Conservation (phyloP, 2,329 filamentous ascomycete genomes). For the Harringtonia aguacate region DNA sequence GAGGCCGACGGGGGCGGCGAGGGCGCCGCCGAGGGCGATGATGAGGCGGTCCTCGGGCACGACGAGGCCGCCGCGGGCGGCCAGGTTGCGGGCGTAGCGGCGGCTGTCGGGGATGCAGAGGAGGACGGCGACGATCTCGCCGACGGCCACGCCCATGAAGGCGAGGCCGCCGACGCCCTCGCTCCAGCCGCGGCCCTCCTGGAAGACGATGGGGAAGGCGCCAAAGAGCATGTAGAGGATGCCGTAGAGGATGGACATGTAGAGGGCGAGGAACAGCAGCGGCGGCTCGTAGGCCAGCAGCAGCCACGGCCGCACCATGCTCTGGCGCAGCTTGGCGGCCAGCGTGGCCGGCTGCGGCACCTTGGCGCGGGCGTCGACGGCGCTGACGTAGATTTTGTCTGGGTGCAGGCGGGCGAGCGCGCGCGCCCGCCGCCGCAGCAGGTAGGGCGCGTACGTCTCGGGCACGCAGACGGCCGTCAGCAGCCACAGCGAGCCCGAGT, state of each 20-base stretch:
- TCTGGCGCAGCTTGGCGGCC: not conserved
- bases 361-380: not conserved
- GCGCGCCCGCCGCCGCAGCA: conserved; percentile 42
- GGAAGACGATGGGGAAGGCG: conserved; percentile 45
- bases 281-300: conserved; percentile 57
- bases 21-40: conserved; percentile 39
- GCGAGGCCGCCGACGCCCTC: conserved; percentile 39
- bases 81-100: not conserved
- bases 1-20: conserved; percentile 46
- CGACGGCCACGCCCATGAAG: conserved; percentile 37
- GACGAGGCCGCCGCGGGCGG: not conserved
- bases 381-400: conserved; percentile 24
- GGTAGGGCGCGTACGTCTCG: conserved; percentile 26
- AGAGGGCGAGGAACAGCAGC: conserved; percentile 46
- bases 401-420: conserved; percentile 27
- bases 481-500: conserved; percentile 16
- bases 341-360: not conserved
- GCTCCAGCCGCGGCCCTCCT: conserved; percentile 42
- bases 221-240: conserved; percentile 48
- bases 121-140: conserved; percentile 29
- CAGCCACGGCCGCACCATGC: conserved; percentile 49
- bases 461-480: conserved; percentile 12
- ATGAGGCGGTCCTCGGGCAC: conserved; percentile 44
- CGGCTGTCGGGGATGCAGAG: conserved; percentile 21
- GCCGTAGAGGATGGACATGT: conserved; percentile 40